Conservation (phyloP, 139 green algal species). For the Edaphochlamys debaryana region DNA sequence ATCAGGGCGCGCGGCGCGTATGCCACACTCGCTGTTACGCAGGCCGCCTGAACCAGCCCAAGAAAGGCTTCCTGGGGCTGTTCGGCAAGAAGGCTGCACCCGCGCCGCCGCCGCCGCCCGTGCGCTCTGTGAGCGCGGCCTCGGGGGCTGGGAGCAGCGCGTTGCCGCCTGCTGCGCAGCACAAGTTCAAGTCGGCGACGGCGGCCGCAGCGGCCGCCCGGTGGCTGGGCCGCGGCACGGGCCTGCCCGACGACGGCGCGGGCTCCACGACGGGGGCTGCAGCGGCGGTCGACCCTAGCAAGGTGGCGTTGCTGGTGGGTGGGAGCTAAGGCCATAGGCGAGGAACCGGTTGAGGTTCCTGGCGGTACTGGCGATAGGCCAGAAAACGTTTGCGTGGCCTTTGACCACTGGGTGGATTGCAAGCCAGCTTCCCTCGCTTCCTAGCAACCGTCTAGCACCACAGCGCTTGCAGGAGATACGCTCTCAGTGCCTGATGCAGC, state of each 20-base stretch:
- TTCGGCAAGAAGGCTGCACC: slow-evolving; percentile 35
- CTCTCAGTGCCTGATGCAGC: too few species aligned
- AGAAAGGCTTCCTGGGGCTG: slow-evolving; percentile 33
- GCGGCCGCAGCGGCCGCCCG: slow-evolving; percentile 25
- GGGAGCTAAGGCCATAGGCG: too few species aligned
- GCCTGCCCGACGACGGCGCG: not conserved
- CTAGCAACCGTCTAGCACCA: too few species aligned
- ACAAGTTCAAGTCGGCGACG: slow-evolving; percentile 26
- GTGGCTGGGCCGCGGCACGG: slow-evolving; percentile 26
- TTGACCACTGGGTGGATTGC: too few species aligned
- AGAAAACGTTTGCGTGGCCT: too few species aligned
- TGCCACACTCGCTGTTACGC: too few species aligned
- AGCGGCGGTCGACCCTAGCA: not conserved
- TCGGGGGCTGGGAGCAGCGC: too few species aligned
- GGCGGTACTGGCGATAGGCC: too few species aligned
- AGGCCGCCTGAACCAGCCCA: slow-evolving; percentile 31
- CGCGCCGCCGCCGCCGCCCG: not conserved
- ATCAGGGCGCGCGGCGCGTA: too few species aligned
- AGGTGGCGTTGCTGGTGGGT: not conserved
- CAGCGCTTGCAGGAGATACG: too few species aligned
- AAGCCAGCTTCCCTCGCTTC: too few species aligned
- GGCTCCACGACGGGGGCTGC: not conserved
- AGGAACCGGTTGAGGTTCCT: too few species aligned
- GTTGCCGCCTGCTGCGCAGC: not conserved
- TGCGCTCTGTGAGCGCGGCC: not conserved